Conservation (phyloP, 139 green algal species). For the Micromonas commoda region DNA sequence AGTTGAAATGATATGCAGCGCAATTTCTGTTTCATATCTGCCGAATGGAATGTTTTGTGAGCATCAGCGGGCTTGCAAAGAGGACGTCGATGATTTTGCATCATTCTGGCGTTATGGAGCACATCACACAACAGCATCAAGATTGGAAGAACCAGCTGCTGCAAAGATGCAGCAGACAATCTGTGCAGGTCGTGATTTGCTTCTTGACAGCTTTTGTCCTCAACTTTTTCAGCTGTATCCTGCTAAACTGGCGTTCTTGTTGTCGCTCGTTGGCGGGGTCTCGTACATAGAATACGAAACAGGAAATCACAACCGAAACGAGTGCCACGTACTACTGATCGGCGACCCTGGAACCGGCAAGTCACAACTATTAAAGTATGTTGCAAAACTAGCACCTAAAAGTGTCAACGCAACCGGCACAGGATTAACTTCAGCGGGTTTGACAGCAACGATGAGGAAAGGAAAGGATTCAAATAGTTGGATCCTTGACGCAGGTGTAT, state of each 20-base stretch:
- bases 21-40: no score
- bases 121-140: no score
- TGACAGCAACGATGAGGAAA: conserved; percentile 69
- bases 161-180: no score
- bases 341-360: conserved; percentile 44
- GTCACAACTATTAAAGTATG: conserved; percentile 44
- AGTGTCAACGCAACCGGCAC: conserved; percentile 42
- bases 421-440: conserved; percentile 45
- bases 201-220: no score
- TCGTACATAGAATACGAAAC: conserved; percentile 14
- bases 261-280: conserved; percentile 67
- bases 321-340: conserved; percentile 41
- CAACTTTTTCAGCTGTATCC: no score
- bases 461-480: conserved; percentile 26
- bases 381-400: conserved; percentile 30
- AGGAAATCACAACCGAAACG: conserved; percentile 14
- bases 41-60: no score
- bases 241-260: conserved; percentile 55
- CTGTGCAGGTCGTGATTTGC: no score
- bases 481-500: conserved; percentile 76
- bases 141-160: no score
- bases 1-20: no score
- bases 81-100: no score
- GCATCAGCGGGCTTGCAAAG: no score
- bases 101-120: no score